phyloP scores from a whole-genome alignment of 2,329 filamentous ascomycete species.

The Penicillium decumbens region DNA sequence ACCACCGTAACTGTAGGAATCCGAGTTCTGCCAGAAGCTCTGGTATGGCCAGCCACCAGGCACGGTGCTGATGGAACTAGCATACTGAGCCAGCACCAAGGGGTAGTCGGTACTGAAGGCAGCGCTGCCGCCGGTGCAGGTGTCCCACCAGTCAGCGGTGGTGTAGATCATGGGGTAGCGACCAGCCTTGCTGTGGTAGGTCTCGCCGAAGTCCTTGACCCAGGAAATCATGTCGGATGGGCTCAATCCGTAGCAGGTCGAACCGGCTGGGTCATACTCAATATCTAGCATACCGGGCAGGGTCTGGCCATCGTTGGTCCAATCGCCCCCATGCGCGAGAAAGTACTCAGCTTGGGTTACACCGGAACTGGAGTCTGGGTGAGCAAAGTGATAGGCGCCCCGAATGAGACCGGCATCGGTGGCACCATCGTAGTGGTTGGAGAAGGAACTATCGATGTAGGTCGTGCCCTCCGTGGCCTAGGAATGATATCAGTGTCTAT shows the following conservation, averaged over 20 bases:
- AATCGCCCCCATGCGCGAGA: slow-evolving; percentile 51
- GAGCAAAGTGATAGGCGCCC: slow-evolving; percentile 55
- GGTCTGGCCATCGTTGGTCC: slow-evolving; percentile 52
- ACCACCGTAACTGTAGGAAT: too few relatives aligned
- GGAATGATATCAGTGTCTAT: background rate
- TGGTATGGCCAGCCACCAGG: too few relatives aligned
- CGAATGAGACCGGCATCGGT: slow-evolving; percentile 52
- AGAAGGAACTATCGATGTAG: slow-evolving; percentile 47
- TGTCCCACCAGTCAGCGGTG: too few relatives aligned
- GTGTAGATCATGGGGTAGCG: too few relatives aligned
- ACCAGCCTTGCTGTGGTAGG: too few relatives aligned
- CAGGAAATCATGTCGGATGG: slow-evolving; percentile 46
- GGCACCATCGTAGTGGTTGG: too few relatives aligned
- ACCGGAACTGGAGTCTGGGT: slow-evolving; percentile 46
- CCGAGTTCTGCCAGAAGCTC: too few relatives aligned
- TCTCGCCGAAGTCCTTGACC: too few relatives aligned
- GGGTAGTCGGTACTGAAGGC: too few relatives aligned
- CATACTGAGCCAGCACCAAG: too few relatives aligned
- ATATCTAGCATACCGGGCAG: slow-evolving; percentile 57
- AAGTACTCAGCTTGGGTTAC: slow-evolving; percentile 51
- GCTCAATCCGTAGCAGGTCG: slow-evolving; percentile 47
- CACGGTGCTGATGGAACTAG: too few relatives aligned
- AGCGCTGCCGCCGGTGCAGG: too few relatives aligned
- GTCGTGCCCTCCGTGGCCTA: slow-evolving; percentile 53
- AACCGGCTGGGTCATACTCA: slow-evolving; percentile 42